These are phyloP conservation scores for Lachancea kluyveri DNA, from an alignment of 805 yeast genomes.

Conservation along the genomic window DNA sequence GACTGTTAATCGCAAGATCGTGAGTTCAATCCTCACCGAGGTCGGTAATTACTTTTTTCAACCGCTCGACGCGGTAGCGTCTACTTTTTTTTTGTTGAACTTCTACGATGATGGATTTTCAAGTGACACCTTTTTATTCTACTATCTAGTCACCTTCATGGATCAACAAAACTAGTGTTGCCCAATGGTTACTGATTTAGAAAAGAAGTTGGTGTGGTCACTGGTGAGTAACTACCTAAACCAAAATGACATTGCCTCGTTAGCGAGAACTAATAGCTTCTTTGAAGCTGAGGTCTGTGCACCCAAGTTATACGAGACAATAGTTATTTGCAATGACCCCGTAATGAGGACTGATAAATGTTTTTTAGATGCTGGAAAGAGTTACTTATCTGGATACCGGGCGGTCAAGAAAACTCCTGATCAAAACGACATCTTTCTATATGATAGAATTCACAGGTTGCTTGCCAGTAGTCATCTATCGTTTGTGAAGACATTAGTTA, in stretches of 20 bases:
- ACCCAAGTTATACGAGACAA: constrained; percentile 32
- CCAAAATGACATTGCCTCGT: constrained; percentile 34
- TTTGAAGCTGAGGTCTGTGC: constrained; percentile 27
- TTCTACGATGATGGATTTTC: no score
- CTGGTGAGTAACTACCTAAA: constrained; percentile 27
- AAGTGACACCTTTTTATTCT: not conserved
- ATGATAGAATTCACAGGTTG: constrained; percentile 37
- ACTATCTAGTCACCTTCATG: not conserved
- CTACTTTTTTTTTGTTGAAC: no score
- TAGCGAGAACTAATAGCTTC: constrained; percentile 30
- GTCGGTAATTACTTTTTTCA: constrained; percentile 29
- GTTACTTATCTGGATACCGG: constrained; percentile 35
- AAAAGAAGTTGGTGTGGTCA: constrained; percentile 10
- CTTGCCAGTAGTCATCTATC: constrained; percentile 31
- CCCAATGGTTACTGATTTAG: no score
- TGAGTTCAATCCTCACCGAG: constrained; percentile 56
- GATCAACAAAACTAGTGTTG: not conserved
- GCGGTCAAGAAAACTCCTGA: constrained; percentile 31
- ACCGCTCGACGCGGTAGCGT: no score
- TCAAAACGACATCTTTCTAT: constrained; percentile 33
- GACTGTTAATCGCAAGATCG: constrained; percentile 62
- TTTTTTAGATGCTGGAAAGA: constrained; percentile 32
- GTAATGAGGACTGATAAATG: constrained; percentile 23
- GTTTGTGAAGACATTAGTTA: constrained; percentile 31
- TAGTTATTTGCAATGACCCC: constrained; percentile 34